A percentile compares a stretch with the other conserved stretches of the same genome.
Evolutionary conservation across 2,329 filamentous ascomycete species (phyloP).

Genomic region (Plectosphaerella cucumerina): DNA sequence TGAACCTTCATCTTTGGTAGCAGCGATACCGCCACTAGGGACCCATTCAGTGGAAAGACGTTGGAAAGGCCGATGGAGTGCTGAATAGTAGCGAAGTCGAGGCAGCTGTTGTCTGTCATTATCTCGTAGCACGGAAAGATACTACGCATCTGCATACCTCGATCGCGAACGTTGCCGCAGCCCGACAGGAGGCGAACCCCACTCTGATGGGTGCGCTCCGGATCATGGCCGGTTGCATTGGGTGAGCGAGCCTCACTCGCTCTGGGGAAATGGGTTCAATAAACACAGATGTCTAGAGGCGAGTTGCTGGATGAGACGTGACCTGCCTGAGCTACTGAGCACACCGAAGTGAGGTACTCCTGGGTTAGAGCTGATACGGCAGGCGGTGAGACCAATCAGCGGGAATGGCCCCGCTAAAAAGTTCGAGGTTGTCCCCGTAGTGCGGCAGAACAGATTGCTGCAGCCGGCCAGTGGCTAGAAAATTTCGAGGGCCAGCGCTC

Average conservation of each 20-base stretch:
- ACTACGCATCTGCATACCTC: not conserved
- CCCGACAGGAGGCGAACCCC: not conserved
- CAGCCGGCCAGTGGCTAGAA: no score
- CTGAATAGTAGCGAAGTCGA: not conserved
- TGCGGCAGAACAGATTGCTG: no score
- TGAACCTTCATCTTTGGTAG: conserved; percentile 50
- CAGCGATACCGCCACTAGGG: conserved; percentile 66
- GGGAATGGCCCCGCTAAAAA: conserved; percentile 11
- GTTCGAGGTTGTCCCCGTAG: not conserved
- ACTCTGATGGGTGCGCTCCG: not conserved
- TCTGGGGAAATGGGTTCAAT: not conserved
- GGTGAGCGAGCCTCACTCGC: no score
- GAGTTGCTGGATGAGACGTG: no score
- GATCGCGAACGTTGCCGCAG: not conserved
- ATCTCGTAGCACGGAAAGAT: not conserved
- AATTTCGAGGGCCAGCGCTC: no score
- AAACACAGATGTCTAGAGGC: no score
- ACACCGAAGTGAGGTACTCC: no score
- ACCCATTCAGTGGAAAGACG: conserved; percentile 75
- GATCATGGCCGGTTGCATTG: not conserved
- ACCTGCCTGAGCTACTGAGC: no score
- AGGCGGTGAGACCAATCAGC: not conserved
- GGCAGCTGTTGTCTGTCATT: not conserved
- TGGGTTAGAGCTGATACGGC: not conserved
- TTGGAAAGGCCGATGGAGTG: conserved; percentile 1